Evolutionary conservation across 1,284 basidiomycete species (phyloP), one percentile per base, ranked within the genome.

Genomic region (Ceratorhiza oryzae-sativae): DNA sequence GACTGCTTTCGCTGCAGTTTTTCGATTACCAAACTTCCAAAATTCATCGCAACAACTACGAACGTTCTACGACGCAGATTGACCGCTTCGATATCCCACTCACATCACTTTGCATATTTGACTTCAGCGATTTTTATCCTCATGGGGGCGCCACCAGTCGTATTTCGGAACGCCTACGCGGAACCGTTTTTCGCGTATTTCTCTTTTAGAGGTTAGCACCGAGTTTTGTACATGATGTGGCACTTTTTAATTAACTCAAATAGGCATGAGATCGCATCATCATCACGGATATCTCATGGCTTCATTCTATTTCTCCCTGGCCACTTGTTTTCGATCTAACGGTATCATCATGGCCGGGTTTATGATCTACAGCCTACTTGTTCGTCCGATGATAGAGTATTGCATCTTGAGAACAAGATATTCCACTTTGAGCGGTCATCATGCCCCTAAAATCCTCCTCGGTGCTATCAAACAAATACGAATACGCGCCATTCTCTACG

Each of bases 151-250:
- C 94, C 94, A 0, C 86, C 87, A 0, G 89, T 90, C 0, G 80
- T 94, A 15, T 84, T 87, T 18, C 84, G 90, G 53, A 88, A 90
- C 0, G 86, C 91, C 0, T 97, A 93, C 77, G 89, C 85, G 51
- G 97, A 98, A 78, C 90, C 94, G 0, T 90, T 94, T 78, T 97
- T 92, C 80, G 91, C 95, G 0, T 86, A 87, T 71, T 80, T 91
- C 15, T 90, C 92, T 0, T 95, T 96, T 77, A 82, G 81, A 77
- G 95, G 94, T 83, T 77, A 78, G 80, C 62, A n/a, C n/a, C n/a
- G n/a, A n/a, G n/a, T n/a, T n/a, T n/a, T 62, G 9, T 23, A 23
- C 71, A 41, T 62, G 49, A 41, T 59, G 36, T 68, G 32, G 32
- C 55, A 13, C 20, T n/a, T 39, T 39, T 15, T 23, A 55, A 20